Base-by-base conservation (phyloP, 768 basidiomycete species). In the Leccinum boreale region DNA sequence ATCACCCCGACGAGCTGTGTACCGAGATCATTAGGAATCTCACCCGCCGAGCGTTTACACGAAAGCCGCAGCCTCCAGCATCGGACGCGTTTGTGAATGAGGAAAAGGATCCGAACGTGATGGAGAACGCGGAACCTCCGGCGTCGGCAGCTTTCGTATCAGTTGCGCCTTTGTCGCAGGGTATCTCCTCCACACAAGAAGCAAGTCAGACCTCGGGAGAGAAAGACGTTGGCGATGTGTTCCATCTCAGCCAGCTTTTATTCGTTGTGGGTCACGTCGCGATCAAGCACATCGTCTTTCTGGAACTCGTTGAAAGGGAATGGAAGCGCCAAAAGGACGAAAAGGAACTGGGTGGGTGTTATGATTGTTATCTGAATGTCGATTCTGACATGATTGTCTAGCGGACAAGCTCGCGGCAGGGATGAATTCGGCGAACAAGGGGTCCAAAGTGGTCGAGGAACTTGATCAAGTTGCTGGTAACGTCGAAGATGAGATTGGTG, bases 401-500 rank as follows among this genome's bases (percentile, higher is more conserved):
- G 86, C 82, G 65, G 89, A 86, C 51, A 92, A 90, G 67, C 77
- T 78, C 11, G 79, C 77, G 1, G 75, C 72, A 23, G 75, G 71
- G 15, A 64, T 28, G 67, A 77, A 66, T 55, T 69, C 72, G 33
- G 66, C 72, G 24, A 70, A 73, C 62, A 76, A 75, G 26, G 70
- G 72, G 8, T 72, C 81, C 35, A 91, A 85, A 58, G 83, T 85
- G 10, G 59, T 79, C 58, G 94, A 97, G 67, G 97, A 99, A 69
- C 85, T 98, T 0, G 97, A 99, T 62, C 94, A 96, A 65, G 96
- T 98, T 10, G 94, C 90, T 8, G 97, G 97, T 6, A 96, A 95
- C 67, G 94, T 94, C 4, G 97, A 99, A 71, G 97, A 99, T 68
- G 97, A 99, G 66, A 96, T 98, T 63, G 97, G 94, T 14, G 97